These are phyloP conservation scores for Picochlorum sp. DNA, from an alignment of 139 green algal genomes.

Conservation along the genomic window DNA sequence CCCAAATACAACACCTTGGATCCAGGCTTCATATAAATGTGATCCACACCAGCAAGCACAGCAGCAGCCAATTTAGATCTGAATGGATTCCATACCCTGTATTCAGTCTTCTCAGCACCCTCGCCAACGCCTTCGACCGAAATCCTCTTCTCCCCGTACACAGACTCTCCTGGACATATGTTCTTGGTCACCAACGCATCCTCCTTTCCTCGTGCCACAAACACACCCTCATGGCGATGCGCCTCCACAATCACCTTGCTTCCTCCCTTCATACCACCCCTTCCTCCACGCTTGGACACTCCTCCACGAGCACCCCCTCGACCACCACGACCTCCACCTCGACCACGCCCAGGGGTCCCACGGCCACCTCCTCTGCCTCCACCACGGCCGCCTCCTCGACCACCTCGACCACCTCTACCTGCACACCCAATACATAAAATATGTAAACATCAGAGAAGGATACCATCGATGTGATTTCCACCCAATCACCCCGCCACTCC, in stretches of 20 bases:
- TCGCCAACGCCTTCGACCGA: slow-evolving; percentile 59
- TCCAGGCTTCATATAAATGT: slow-evolving; percentile 96
- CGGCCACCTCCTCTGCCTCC: slow-evolving; percentile 27
- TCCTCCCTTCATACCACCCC: slow-evolving; percentile 79
- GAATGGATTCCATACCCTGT: slow-evolving; percentile 99
- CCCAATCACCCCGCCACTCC: too few relatives aligned
- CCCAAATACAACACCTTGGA: slow-evolving; percentile 95
- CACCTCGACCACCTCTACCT: slow-evolving; percentile 34
- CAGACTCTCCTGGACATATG: slow-evolving; percentile 87
- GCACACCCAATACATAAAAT: not conserved
- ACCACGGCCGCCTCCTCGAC: slow-evolving; percentile 10
- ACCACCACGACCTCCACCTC: slow-evolving; percentile 29
- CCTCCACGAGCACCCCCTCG: not conserved
- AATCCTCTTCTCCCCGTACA: slow-evolving; percentile 98
- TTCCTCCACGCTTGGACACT: slow-evolving; percentile 28
- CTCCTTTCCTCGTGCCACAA: slow-evolving; percentile 94
- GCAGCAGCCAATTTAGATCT: slow-evolving; percentile 95
- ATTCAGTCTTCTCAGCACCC: slow-evolving; percentile 88
- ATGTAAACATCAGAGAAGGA: not conserved
- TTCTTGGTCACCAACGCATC: slow-evolving; percentile 87
- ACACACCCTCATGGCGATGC: slow-evolving; percentile 94
- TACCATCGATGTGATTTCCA: too few relatives aligned
- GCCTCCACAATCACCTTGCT: slow-evolving; percentile 74
- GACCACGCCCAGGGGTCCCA: slow-evolving; percentile 29
- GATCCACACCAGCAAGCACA: slow-evolving; percentile 95